These are phyloP conservation scores for Russula earlei DNA, from an alignment of 768 basidiomycete genomes.

Conservation along the genomic window DNA sequence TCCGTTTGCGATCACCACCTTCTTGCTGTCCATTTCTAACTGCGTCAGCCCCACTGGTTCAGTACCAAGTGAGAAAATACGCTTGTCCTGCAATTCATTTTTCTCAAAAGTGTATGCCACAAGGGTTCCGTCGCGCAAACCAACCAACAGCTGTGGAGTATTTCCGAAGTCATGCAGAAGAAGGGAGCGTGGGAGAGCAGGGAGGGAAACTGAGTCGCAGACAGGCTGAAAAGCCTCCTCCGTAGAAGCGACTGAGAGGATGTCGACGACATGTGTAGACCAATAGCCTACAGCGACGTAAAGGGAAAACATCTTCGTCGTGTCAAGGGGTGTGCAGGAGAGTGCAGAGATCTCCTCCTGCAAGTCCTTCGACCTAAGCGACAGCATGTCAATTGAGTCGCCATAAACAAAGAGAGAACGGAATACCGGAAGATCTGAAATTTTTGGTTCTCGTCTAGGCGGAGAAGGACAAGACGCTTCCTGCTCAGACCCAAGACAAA, in stretches of 20 bases:
- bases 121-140: conserved; percentile 68
- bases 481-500: conserved; percentile 49
- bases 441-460: conserved; percentile 33
- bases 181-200: conserved; percentile 37
- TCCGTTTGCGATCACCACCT: conserved; percentile 61
- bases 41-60: conserved; percentile 54
- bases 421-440: conserved; percentile 29
- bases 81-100: conserved; percentile 36
- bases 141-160: conserved; percentile 55
- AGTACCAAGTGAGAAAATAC: conserved; percentile 53
- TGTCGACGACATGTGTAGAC: conserved; percentile 53
- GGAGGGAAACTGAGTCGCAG: conserved; percentile 33
- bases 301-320: conserved; percentile 35
- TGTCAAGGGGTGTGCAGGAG: conserved; percentile 50
- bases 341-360: conserved; percentile 57
- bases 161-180: conserved; percentile 51
- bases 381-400: background rate
- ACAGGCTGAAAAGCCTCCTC: conserved; percentile 23
- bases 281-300: conserved; percentile 66
- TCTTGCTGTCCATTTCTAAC: conserved; percentile 44
- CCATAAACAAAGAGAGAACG: background rate
- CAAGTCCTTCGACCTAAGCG: conserved; percentile 11
- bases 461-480: conserved; percentile 44
- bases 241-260: conserved; percentile 35
- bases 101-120: conserved; percentile 41